phyloP scores from a whole-genome alignment of 1,284 basidiomycete species.

The Limonomyces culmigenus region DNA sequence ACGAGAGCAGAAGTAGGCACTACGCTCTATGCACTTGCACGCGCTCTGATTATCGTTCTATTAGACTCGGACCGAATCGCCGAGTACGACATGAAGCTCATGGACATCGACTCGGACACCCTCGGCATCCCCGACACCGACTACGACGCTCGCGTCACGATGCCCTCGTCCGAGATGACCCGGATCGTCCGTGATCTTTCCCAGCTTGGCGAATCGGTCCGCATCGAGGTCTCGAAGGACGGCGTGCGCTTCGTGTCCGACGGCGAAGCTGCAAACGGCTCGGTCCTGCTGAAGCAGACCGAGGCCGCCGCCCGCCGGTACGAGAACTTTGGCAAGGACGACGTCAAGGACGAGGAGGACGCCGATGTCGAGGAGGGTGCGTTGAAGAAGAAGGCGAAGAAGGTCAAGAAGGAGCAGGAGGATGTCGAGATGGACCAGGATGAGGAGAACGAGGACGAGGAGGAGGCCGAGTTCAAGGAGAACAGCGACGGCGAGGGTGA shows the following conservation, averaged over 20 bases:
- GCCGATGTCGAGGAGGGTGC: conserved; percentile 26
- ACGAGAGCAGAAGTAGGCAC: conserved; percentile 77
- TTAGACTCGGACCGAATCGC: conserved; percentile 89
- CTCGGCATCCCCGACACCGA: conserved; percentile 98
- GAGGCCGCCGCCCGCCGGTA: conserved; percentile 8
- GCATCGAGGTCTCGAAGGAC: conserved; percentile 93
- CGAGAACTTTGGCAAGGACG: conserved; percentile 12
- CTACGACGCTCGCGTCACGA: conserved; percentile 87
- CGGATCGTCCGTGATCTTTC: conserved; percentile 90
- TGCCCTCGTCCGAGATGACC: conserved; percentile 78
- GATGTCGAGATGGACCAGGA: conserved; percentile 11
- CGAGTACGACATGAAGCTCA: conserved; percentile 98
- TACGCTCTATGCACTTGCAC: conserved; percentile 3
- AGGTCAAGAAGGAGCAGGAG: conserved; percentile 10
- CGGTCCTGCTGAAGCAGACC: conserved; percentile 69
- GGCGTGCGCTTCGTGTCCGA: conserved; percentile 90
- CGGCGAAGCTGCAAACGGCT: conserved; percentile 90
- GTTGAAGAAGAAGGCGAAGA: conserved; percentile 17
- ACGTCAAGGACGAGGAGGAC: conserved; percentile 19
- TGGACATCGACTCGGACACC: conserved; percentile 97
- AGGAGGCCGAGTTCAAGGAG: conserved; percentile 24
- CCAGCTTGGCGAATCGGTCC: conserved; percentile 87
- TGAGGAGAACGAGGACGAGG: conserved; percentile 39
- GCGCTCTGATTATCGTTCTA: conserved; percentile 1
- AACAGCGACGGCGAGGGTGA: too few relatives aligned